A percentile compares a stretch with the other conserved stretches of the same genome.
Evolutionary conservation across 1,139 yeast genomes (phyloP).

Genomic region (Hyphopichia pseudoburtonii): DNA sequence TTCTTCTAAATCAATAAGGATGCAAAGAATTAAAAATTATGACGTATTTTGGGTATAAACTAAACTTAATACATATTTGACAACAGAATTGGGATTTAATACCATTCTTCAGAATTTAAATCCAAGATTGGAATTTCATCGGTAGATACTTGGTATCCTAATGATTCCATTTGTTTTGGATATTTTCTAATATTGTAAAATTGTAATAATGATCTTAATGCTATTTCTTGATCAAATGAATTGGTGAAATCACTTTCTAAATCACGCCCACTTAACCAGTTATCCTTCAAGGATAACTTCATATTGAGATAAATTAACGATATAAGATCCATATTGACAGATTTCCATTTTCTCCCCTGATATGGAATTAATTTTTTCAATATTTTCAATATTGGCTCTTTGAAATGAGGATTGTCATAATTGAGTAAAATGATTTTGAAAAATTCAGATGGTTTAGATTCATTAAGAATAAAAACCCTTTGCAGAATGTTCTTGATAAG

Average conservation of each 20-base stretch:
- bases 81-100: background rate
- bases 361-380: conserved; percentile 83
- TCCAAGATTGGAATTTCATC: conserved; percentile 24
- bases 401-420: conserved; percentile 62
- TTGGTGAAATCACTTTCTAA: conserved; percentile 73
- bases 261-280: conserved; percentile 88
- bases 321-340: conserved; percentile 88
- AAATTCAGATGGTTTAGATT: conserved; percentile 53
- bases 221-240: conserved; percentile 84
- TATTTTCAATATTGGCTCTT: conserved; percentile 68
- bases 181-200: conserved; percentile 71
- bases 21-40: background rate
- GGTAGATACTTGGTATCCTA: conserved; percentile 50
- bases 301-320: conserved; percentile 83
- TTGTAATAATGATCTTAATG: conserved; percentile 76
- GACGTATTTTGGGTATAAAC: too few relatives aligned
- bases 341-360: conserved; percentile 93
- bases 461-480: conserved; percentile 54
- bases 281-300: conserved; percentile 70
- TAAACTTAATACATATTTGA: too few relatives aligned
- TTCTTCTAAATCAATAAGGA: too few relatives aligned
- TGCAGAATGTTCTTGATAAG: conserved; percentile 50
- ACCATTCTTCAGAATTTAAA: conserved; percentile 12
- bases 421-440: conserved; percentile 44
- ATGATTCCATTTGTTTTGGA: conserved; percentile 46